A percentile compares a stretch with the other conserved stretches of the same genome.
phyloP scores from a whole-genome alignment of 768 basidiomycete species.

The Lentinula edodes region DNA sequence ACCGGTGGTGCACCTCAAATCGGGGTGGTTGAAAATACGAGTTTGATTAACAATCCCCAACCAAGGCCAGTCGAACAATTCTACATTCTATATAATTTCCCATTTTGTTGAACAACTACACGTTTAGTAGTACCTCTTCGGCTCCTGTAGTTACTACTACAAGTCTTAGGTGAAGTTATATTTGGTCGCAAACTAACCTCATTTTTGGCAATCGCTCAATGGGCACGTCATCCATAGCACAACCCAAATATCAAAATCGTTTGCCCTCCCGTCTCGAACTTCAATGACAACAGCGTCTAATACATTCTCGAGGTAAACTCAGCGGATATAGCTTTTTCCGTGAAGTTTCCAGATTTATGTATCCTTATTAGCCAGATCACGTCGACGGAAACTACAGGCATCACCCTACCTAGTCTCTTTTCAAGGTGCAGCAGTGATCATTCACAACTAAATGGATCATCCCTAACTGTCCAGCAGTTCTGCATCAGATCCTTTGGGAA shows the following conservation, averaged over 20 bases:
- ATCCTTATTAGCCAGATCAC: no score
- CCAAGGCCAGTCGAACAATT: not conserved
- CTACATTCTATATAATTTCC: not conserved
- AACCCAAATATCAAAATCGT: not conserved
- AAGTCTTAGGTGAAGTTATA: not conserved
- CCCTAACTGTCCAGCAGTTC: not conserved
- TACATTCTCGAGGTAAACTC: no score
- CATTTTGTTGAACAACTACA: no score
- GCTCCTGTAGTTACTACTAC: not conserved
- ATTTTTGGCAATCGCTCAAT: not conserved
- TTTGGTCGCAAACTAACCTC: not conserved
- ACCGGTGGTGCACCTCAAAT: conserved; percentile 1
- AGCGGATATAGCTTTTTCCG: no score
- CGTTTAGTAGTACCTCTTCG: not conserved
- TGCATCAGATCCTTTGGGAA: not conserved
- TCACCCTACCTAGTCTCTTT: no score
- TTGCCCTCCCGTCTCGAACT: not conserved
- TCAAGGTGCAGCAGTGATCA: not conserved
- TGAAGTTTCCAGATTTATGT: no score
- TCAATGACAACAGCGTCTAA: no score
- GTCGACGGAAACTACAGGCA: no score
- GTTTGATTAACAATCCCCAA: not conserved
- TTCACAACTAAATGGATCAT: not conserved
- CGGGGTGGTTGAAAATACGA: not conserved
- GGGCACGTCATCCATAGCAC: not conserved